Evolutionary conservation across 257 asterid species (phyloP).

Genomic region (Linderniella brevidens): DNA sequence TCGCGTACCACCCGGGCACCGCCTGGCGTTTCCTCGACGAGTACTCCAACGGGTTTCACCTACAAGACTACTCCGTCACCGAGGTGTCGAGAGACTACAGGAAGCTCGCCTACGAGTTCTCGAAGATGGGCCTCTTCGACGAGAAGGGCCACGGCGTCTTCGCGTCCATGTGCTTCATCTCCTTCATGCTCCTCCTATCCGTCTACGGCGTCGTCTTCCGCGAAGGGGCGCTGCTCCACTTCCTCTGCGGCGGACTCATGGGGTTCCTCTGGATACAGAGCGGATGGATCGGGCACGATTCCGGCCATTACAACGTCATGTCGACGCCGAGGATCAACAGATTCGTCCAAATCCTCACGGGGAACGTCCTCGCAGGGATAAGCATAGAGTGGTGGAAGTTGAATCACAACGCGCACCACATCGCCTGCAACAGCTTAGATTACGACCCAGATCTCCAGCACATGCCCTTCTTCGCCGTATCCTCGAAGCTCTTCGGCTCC

Average conservation of each 20-base stretch:
- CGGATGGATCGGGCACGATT: slow-evolving; percentile 93
- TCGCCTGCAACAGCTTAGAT: slow-evolving; percentile 74
- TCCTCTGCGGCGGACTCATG: slow-evolving; percentile 48
- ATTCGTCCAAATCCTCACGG: slow-evolving; percentile 41
- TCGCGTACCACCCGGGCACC: slow-evolving; percentile 61
- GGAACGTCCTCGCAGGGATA: slow-evolving; percentile 67
- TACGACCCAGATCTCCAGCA: slow-evolving; percentile 83
- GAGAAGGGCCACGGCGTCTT: slow-evolving; percentile 38
- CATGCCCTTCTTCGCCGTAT: slow-evolving; percentile 64
- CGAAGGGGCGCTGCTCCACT: slow-evolving; percentile 29
- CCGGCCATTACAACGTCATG: slow-evolving; percentile 72
- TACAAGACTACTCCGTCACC: slow-evolving; percentile 43
- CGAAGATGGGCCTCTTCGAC: slow-evolving; percentile 53
- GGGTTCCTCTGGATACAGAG: slow-evolving; percentile 87
- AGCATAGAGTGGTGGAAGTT: slow-evolving; percentile 90
- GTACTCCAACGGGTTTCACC: slow-evolving; percentile 38
- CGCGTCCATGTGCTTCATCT: slow-evolving; percentile 20
- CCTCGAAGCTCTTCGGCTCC: slow-evolving; percentile 48
- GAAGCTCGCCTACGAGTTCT: slow-evolving; percentile 43
- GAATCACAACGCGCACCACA: slow-evolving; percentile 85
- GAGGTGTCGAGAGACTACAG: slow-evolving; percentile 68
- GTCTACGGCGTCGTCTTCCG: slow-evolving; percentile 55
- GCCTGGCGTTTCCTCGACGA: slow-evolving; percentile 54
- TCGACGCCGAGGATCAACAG: slow-evolving; percentile 21
- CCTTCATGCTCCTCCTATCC: slow-evolving; percentile 20